Percentiles rank a stretch among this genome's conserved stretches.
Evolutionary conservation across 768 basidiomycete genomes (phyloP).

Genomic region (Boletus sensibilis): DNA sequence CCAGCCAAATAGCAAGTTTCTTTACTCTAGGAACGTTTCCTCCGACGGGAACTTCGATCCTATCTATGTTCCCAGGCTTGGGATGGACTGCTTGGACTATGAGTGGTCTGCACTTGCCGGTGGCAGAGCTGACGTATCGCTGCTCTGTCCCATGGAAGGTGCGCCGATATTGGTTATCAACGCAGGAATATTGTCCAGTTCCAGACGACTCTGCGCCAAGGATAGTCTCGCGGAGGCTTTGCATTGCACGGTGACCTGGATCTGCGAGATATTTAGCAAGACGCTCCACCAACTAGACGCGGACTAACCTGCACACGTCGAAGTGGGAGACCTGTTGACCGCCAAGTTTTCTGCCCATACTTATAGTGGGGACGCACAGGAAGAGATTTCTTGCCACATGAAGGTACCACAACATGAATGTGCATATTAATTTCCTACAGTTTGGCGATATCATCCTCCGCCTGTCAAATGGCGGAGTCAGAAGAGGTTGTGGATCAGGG

Average conservation of each 20-base stretch:
- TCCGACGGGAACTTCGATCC: constrained; percentile 1
- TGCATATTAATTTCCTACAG: neutral
- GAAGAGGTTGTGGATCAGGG: neutral
- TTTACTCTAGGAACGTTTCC: neutral
- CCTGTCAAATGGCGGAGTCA: neutral
- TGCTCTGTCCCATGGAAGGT: constrained; percentile 12
- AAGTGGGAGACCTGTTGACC: neutral
- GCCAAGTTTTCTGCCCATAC: neutral
- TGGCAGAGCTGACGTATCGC: constrained; percentile 24
- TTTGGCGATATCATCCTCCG: neutral
- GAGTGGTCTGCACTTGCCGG: constrained; percentile 25
- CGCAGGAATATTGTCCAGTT: constrained; percentile 3
- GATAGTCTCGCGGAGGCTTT: neutral
- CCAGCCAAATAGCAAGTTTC: constrained; percentile 22
- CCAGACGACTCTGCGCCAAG: neutral
- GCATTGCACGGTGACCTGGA: neutral
- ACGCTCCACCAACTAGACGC: neutral
- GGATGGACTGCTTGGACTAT: constrained; percentile 26
- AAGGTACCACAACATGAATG: neutral
- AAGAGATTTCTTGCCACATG: neutral
- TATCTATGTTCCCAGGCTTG: neutral
- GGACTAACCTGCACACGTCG: constrained; percentile 6
- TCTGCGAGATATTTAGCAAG: neutral
- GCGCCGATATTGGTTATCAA: constrained; percentile 19
- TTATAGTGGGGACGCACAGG: constrained; percentile 3